Base-by-base conservation (phyloP, 106 monocot species). In the Triglochin maritima region DNA sequence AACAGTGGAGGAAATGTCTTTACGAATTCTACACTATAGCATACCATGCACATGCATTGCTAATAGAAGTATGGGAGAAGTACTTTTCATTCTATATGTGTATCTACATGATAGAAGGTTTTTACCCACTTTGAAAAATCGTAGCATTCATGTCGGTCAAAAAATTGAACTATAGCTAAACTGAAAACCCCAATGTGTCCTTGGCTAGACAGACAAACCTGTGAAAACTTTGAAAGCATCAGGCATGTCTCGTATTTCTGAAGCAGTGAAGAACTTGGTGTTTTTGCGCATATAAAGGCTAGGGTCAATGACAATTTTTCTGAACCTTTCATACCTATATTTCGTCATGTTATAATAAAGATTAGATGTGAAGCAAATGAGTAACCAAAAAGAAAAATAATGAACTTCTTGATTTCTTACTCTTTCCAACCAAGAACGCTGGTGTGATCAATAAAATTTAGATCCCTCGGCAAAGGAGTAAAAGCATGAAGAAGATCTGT, bases 401-500 rank as follows among this genome's bases (percentile, higher is more conserved):
- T 29, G 29, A 29, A 29, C 29, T 29, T 29, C 29, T 29, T 29
- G 29, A 48, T 5, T 54, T 3, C 83, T 81, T 42, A 86, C 83
- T 86, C 81, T 71, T 86, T 83, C 83, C 83, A 83, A 5, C 79
- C 86, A 66, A 83, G 83, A 6, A 86, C 77, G 63, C 78, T 83
- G 12, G 81, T 86, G 73, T 86, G 89, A 67, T 89, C 89, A 61
- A 86, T 72, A 54, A 89, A 89, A 66, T 83, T 89, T 12, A 86
- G 69, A 62, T 81, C 76, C 72, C 86, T 80, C 48, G 86, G 86
- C 73, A 89, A 60, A 16, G 74, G 47, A 59, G 73, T 79, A 62
- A 89, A 89, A 58, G 74, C 86, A 75, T 89, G 66, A 60, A 89
- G 89, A 66, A 89, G 86, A 81, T 89, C 89, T 89, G 80, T 57